Evolutionary conservation across 2,329 filamentous ascomycete genomes (phyloP), one percentile per base, ranked within the genome.

Genomic region (Rhinocladiella mackenziei): DNA sequence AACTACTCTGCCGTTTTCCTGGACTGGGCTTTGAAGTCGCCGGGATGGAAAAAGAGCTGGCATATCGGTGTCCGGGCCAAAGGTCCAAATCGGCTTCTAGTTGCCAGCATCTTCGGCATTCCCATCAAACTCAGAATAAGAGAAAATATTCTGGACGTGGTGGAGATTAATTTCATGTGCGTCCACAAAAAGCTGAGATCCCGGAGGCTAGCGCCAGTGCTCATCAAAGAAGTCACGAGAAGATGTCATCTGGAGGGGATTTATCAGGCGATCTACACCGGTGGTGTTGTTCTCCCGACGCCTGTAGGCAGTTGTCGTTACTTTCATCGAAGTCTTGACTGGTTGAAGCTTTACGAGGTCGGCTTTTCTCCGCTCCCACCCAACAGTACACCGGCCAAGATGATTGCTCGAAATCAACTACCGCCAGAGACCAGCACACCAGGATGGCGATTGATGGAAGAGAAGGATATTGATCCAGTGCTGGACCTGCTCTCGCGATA

Each of bases 91-190:
- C 80, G 80, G 60, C 94, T 91, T 62, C 80, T 98, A 11, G 89
- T 96, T 39, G 92, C 89, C 43, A 96, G 94, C 67, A 97, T 98
- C 62, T 94, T 89, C 29, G 92, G 89, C 57, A 86, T 97, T 33
- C 92, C 92, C 1, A 83, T 92, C 48, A 77, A 83, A 54, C 73
- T 98, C 45, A 82, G 84, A 39, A 82, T 98, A 31, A 85, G 89
- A 53, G 74, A 84, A 48, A 85, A 85, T 48, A 70, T 78, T 45
- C 69, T 98, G 48, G 78, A 81, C 51, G 83, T 86, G 56, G 89
- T 86, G 36, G 92, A 98, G 66, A 92, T 98, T 69, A 98, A 98
- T 73, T 98, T 97, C 69, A 82, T 98, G 55, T 94, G 89, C 61
- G 84, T 98, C 43, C 92, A 98, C 75, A 97, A 97, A 75, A 97